Base-by-base conservation (phyloP, 495 filamentous ascomycete species). In the Penicillium odoratum region DNA sequence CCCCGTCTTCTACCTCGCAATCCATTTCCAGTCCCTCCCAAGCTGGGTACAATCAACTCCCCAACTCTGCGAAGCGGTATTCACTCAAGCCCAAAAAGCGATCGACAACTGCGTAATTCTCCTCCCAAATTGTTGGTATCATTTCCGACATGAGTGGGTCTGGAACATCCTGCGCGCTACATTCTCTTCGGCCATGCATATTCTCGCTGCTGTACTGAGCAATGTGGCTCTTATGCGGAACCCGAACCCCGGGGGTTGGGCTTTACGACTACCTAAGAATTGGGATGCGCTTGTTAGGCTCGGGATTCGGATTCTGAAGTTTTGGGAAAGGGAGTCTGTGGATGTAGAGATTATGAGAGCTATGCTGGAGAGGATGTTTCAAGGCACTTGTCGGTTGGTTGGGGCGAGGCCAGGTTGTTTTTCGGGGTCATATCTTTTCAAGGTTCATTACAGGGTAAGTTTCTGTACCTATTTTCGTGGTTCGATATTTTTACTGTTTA, bases 91-190 rank as follows among this genome's bases (percentile, higher is more conserved):
- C 13, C 64, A 69, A 48, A 60, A 60, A 30, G 64, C 66, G 8
- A 51, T 69, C 11, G 57, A 66, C 7, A 64, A 62, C 46, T 69
- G 64, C 42, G 61, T 57, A 40, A 33, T 51, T 5, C 50, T 69
- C 13, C 64, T 69, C 8, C 64, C 66, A 18, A 57, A 58, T 28
- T 60, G 58, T n/a, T 69, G 53, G 56, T 67, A 67, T 26, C 58
- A 69, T 7, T 66, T 64, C 36, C 66, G 66, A 25, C 66, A 69
- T 21, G 61, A 67, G 48, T 69, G 64, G 64, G 58, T 69, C 38
- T 64, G 61, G 58, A 67, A 60, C 31, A 43, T 64, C 18, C 48
- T 69, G 42, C 58, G 66, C 7, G 44, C 36, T 18, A 62, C 56
- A 7, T 69, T 69, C 40, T 46, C 55, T 7, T 57, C 54, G 10